Evolutionary conservation across 2,329 filamentous ascomycete species (phyloP).

Genomic region (Aureobasidium lini): DNA sequence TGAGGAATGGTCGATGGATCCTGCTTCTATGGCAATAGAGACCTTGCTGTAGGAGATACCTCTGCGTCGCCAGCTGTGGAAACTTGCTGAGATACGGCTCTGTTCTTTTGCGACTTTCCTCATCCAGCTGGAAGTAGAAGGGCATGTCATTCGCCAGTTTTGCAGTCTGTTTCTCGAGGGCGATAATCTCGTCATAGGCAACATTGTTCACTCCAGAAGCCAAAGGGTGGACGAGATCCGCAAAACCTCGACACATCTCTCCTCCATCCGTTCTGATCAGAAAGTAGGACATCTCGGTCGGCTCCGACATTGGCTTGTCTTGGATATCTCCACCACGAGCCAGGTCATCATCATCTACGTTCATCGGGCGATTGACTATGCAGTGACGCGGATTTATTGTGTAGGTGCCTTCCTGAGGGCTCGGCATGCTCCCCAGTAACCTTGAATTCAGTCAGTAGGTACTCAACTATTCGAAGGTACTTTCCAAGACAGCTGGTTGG

Average conservation of each 20-base stretch:
- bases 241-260: conserved; percentile 33
- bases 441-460: conserved; percentile 19
- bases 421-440: conserved; percentile 34
- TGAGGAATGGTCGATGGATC: conserved; percentile 23
- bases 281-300: conserved; percentile 40
- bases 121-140: conserved; percentile 14
- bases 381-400: conserved; percentile 35
- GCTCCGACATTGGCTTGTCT: conserved; percentile 27
- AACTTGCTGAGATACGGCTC: background rate
- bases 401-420: conserved; percentile 39
- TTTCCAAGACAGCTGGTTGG: no score
- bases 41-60: conserved; percentile 19
- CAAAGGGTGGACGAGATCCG: conserved; percentile 24
- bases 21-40: conserved; percentile 21
- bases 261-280: conserved; percentile 36
- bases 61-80: conserved; percentile 4
- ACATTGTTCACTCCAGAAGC: conserved; percentile 8
- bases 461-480: background rate
- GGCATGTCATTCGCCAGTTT: conserved; percentile 17
- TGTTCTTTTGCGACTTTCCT: background rate
- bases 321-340: conserved; percentile 17
- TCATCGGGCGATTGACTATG: conserved; percentile 34
- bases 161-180: conserved; percentile 20
- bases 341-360: conserved; percentile 36
- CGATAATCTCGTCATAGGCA: conserved; percentile 17